Base-by-base conservation (phyloP, 306 rosid species). In the Crotalaria pallida region DNA sequence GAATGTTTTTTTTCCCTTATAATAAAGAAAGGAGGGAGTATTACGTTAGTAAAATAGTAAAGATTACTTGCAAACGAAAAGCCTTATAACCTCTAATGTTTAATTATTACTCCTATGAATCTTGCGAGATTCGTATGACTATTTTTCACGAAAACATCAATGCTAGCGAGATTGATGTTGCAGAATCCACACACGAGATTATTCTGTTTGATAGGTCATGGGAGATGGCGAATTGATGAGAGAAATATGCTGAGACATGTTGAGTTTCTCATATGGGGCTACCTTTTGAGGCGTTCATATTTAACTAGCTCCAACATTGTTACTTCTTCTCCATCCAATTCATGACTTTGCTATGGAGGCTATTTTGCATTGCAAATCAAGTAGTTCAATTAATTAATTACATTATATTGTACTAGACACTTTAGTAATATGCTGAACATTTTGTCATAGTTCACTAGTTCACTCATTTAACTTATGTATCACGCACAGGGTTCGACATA, bases 211-310 rank as follows among this genome's bases (percentile, higher is more conserved):
- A n/a, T n/a, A n/a, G n/a, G n/a, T n/a, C 26, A 23, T 18, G 65
- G 49, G 74, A 71, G n/a, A 59, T 4, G 68, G 59, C 60, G 67
- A 71, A 57, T 58, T 10, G 69, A 50, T 10, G 50, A 72, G 40
- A 7, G 33, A 50, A 6, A 31, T 31, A 8, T 5, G 45, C 5
- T 3, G 23, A 31, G 23, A 58, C 26, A 33, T 9, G 38, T 13
- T 8, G 27, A 1, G 21, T 5, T 21, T 21, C 29, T 51, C 27
- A 8, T 22, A 1, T 9, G 57, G 13, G 21, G 52, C 18, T 15
- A 21, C 48, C 17, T 43, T 12, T 43, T 23, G 15, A 12, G 21
- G 62, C 73, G 73, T 68, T 3, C 51, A 51, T 33, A n/a, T n/a
- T n/a, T n/a, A 51, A 68, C 62, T 31, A 51, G 19, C 50, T 23